Percentiles rank a stretch among this genome's conserved stretches.
These are phyloP conservation scores for Xylaria sp. DNA, from an alignment of 2,329 filamentous ascomycete genomes.

Conservation along the genomic window DNA sequence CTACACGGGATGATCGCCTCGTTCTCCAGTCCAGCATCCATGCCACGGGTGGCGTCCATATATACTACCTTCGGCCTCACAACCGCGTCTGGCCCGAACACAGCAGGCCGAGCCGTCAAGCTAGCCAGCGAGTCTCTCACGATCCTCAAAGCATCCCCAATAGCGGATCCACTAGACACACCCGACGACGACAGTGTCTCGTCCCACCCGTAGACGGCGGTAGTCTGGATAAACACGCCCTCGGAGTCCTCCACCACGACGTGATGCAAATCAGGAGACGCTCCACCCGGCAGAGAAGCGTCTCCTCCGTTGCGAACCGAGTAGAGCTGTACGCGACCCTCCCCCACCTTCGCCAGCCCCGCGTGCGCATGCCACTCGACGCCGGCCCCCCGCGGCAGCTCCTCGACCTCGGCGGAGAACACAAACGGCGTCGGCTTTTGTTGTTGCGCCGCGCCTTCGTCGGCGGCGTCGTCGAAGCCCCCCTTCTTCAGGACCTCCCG, in stretches of 20 bases:
- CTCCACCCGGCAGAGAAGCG: background rate
- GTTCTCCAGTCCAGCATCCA: constrained; percentile 21
- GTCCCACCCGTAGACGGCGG: constrained; percentile 3
- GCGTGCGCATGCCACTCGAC: constrained; percentile 83
- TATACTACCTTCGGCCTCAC: constrained; percentile 34
- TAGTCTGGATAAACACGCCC: constrained; percentile 32
- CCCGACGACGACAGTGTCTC: background rate
- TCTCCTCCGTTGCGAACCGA: background rate
- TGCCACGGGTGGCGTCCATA: constrained; percentile 20
- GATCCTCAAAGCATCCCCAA: constrained; percentile 7
- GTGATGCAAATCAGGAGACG: constrained; percentile 27
- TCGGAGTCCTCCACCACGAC: constrained; percentile 27
- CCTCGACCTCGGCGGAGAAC: constrained; percentile 74
- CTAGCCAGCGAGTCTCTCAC: constrained; percentile 13
- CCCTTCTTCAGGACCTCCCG: constrained; percentile 48
- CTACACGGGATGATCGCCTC: constrained; percentile 44
- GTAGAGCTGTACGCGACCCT: constrained; percentile 29
- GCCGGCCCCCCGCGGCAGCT: constrained; percentile 71
- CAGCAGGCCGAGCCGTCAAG: background rate
- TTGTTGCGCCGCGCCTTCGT: constrained; percentile 27
- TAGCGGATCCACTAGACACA: background rate
- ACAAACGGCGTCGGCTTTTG: constrained; percentile 60
- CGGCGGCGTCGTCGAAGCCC: constrained; percentile 40
- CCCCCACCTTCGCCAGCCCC: constrained; percentile 51
- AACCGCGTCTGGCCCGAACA: background rate